These are phyloP conservation scores for Eucalyptus sp. DNA, from an alignment of 345 rosid species.

Conservation along the genomic window DNA sequence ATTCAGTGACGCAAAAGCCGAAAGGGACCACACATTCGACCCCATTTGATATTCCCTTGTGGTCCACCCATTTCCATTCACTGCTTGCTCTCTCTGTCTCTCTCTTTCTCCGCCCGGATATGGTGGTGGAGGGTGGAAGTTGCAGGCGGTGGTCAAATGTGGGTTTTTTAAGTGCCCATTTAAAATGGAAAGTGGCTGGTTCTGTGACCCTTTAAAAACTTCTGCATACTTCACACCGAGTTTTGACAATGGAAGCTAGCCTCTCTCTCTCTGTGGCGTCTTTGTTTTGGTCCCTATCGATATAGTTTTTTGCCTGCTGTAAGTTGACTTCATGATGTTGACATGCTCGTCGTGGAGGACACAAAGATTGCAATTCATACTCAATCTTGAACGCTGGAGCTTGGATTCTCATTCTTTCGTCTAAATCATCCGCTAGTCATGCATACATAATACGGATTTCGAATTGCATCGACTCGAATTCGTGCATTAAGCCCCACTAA, in stretches of 20 bases:
- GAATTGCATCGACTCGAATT: not conserved
- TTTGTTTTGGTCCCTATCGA: not conserved
- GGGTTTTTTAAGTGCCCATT: not conserved
- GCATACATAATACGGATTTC: not conserved
- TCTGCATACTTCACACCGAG: not conserved
- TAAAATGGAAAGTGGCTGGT: not conserved
- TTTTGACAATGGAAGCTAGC: not conserved
- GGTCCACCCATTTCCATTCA: not conserved
- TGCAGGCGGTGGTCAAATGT: not conserved
- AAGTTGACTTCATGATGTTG: not conserved
- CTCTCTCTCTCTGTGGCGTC: not conserved
- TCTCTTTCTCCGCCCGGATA: not conserved
- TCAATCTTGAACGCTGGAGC: not conserved
- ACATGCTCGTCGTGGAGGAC: not conserved
- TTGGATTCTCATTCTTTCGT: not conserved
- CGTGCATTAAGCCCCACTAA: not conserved
- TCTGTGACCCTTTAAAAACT: not conserved
- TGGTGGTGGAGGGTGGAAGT: not conserved
- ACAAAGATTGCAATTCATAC: not conserved
- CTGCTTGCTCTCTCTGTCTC: not conserved
- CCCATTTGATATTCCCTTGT: not conserved
- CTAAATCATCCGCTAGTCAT: not conserved
- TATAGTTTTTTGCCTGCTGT: not conserved
- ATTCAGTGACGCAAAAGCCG: not conserved
- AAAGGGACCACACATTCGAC: not conserved